Evolutionary conservation across 1,284 basidiomycete genomes (phyloP).

Genomic region (Marasmius fiardii): DNA sequence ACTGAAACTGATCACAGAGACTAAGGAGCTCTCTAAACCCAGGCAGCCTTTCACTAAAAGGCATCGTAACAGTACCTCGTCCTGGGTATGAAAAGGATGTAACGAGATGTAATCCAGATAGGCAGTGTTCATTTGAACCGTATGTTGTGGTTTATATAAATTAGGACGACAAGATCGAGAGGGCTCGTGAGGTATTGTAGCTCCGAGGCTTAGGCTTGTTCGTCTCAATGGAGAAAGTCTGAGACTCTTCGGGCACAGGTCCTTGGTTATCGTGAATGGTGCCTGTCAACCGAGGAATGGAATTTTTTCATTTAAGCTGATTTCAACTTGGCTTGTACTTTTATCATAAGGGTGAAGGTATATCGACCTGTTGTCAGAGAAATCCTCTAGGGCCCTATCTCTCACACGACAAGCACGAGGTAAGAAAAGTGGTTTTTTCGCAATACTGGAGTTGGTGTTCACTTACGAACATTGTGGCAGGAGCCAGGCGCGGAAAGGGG

Average conservation of each 20-base stretch:
- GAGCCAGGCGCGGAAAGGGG: too few relatives aligned
- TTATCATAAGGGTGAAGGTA: too few relatives aligned
- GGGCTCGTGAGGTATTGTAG: background rate
- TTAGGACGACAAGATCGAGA: constrained; percentile 1
- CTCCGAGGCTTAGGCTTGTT: background rate
- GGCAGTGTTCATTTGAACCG: background rate
- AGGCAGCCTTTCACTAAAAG: background rate
- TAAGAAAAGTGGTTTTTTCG: too few relatives aligned
- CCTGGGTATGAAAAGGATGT: background rate
- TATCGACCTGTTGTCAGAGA: too few relatives aligned
- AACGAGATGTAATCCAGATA: background rate
- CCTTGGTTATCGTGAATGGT: too few relatives aligned
- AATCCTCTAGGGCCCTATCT: too few relatives aligned
- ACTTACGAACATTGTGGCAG: too few relatives aligned
- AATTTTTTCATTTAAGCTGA: too few relatives aligned
- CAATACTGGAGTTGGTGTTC: too few relatives aligned
- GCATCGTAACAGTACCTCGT: background rate
- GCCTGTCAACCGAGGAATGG: background rate
- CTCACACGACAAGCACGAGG: too few relatives aligned
- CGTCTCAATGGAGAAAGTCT: background rate
- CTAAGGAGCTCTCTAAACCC: background rate
- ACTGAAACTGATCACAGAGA: background rate
- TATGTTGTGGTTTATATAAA: background rate
- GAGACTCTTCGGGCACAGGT: too few relatives aligned
- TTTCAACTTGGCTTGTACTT: too few relatives aligned